Percentiles rank a stretch among this genome's conserved stretches.
phyloP scores from a whole-genome alignment of 2,329 filamentous ascomycete genomes.

The Alternaria longipes region DNA sequence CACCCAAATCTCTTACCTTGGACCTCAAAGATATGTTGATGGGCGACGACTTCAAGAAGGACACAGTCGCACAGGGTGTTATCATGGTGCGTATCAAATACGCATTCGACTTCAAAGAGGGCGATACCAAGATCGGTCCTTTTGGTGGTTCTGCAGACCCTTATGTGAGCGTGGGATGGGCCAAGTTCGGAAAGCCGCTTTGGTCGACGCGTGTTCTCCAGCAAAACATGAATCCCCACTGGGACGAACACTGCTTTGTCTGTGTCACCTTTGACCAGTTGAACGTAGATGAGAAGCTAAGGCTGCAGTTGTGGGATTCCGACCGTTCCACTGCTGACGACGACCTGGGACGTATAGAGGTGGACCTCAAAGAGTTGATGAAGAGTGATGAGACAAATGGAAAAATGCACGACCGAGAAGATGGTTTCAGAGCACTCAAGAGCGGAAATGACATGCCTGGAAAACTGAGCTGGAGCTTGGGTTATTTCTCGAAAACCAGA shows the following conservation, averaged over 20 bases:
- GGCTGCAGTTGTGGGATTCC: slow-evolving; percentile 79
- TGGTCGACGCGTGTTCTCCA: slow-evolving; percentile 72
- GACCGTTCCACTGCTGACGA: slow-evolving; percentile 77
- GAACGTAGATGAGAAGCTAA: slow-evolving; percentile 74
- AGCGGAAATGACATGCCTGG: slow-evolving; percentile 74
- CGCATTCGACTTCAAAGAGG: slow-evolving; percentile 75
- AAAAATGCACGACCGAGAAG: slow-evolving; percentile 68
- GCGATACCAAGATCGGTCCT: slow-evolving; percentile 70
- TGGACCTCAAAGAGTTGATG: slow-evolving; percentile 73
- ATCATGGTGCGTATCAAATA: slow-evolving; percentile 72
- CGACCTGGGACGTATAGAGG: slow-evolving; percentile 76
- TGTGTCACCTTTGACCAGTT: slow-evolving; percentile 75
- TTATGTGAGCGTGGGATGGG: slow-evolving; percentile 78
- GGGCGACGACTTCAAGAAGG: slow-evolving; percentile 81
- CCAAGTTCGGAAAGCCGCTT: slow-evolving; percentile 77
- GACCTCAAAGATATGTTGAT: slow-evolving; percentile 80
- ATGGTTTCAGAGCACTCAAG: slow-evolving; percentile 72
- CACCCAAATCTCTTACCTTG: slow-evolving; percentile 76
- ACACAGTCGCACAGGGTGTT: slow-evolving; percentile 71
- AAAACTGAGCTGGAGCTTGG: slow-evolving; percentile 73
- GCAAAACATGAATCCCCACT: slow-evolving; percentile 72
- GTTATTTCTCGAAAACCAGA: slow-evolving; percentile 73
- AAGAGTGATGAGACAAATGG: slow-evolving; percentile 66
- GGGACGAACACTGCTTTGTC: slow-evolving; percentile 76
- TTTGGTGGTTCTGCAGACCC: slow-evolving; percentile 71